Evolutionary conservation across 345 rosid genomes (phyloP).

Genomic region (Populus pruinosa): DNA sequence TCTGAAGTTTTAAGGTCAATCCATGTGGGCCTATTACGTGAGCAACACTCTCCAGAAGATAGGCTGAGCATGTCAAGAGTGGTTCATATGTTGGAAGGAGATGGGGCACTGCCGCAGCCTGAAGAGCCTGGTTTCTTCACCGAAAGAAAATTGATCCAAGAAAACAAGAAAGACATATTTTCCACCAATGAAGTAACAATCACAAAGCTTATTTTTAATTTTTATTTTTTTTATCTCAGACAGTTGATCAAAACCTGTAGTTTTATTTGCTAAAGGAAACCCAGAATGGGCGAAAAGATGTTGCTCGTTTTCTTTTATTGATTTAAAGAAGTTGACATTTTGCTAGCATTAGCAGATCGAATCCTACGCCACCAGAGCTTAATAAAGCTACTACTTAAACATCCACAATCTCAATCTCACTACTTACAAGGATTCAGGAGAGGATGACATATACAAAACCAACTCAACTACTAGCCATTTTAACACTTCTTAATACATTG

Average conservation of each 20-base stretch:
- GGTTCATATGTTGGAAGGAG: slow-evolving; percentile 33
- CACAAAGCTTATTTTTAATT: not conserved
- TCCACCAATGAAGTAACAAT: not conserved
- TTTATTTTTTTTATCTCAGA: not conserved
- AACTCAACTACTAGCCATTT: too few relatives aligned
- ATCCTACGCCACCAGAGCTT: not conserved
- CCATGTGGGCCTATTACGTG: slow-evolving; percentile 33
- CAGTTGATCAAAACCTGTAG: too few relatives aligned
- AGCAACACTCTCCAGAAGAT: slow-evolving; percentile 30
- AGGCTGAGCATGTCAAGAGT: slow-evolving; percentile 39
- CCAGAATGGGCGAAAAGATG: not conserved
- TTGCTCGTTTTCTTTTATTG: not conserved
- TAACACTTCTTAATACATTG: too few relatives aligned
- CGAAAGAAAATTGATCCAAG: not conserved
- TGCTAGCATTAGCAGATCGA: not conserved
- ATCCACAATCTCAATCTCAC: not conserved
- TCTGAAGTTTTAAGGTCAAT: slow-evolving; percentile 16
- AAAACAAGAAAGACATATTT: not conserved
- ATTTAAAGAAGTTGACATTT: not conserved
- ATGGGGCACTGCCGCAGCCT: slow-evolving; percentile 25
- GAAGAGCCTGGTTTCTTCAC: slow-evolving; percentile 28
- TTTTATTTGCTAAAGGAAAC: not conserved
- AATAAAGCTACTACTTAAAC: not conserved
- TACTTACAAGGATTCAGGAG: not conserved
- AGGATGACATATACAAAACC: too few relatives aligned